A percentile compares a stretch with the other conserved stretches of the same genome.
These are phyloP conservation scores for Nitzschia inconspicua DNA, from an alignment of 108 stramenopile species.

Conservation along the genomic window DNA sequence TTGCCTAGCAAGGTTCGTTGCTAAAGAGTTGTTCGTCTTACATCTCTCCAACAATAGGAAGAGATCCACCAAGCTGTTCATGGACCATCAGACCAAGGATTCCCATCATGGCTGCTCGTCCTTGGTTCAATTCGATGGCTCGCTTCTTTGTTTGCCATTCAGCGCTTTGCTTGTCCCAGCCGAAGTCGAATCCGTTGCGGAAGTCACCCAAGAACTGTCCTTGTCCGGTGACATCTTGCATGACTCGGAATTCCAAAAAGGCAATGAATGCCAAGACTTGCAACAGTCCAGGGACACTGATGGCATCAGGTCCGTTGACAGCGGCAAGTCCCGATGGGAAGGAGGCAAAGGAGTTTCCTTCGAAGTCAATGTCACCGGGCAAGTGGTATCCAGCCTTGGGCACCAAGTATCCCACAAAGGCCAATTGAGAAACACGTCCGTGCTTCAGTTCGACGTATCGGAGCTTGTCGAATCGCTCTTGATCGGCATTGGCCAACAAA, in stretches of 20 bases:
- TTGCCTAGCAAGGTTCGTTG: too few relatives aligned
- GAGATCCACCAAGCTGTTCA: slow-evolving; percentile 51
- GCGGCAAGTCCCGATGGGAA: too few relatives aligned
- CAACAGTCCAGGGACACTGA: slow-evolving; percentile 49
- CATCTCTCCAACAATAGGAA: too few relatives aligned
- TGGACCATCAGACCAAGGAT: slow-evolving; percentile 70
- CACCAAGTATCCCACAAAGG: slow-evolving; percentile 60
- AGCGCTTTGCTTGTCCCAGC: slow-evolving; percentile 51
- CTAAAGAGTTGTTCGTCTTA: too few relatives aligned
- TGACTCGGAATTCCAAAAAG: slow-evolving; percentile 61
- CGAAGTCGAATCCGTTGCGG: slow-evolving; percentile 64
- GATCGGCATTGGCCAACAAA: slow-evolving; percentile 32
- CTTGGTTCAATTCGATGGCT: slow-evolving; percentile 84
- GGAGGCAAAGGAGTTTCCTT: slow-evolving; percentile 40
- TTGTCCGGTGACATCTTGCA: slow-evolving; percentile 55
- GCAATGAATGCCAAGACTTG: slow-evolving; percentile 68
- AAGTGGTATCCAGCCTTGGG: slow-evolving; percentile 42
- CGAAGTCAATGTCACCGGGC: slow-evolving; percentile 46
- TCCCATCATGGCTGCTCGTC: slow-evolving; percentile 66
- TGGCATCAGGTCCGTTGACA: too few relatives aligned
- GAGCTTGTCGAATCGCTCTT: slow-evolving; percentile 52
- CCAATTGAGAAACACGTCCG: slow-evolving; percentile 41
- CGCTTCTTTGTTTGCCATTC: slow-evolving; percentile 65
- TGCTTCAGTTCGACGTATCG: slow-evolving; percentile 79
- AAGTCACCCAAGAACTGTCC: slow-evolving; percentile 55